Evolutionary conservation across 2,329 filamentous ascomycete genomes (phyloP), one percentile per base, ranked within the genome.

Genomic region (Graphiopsis chlorocephala): DNA sequence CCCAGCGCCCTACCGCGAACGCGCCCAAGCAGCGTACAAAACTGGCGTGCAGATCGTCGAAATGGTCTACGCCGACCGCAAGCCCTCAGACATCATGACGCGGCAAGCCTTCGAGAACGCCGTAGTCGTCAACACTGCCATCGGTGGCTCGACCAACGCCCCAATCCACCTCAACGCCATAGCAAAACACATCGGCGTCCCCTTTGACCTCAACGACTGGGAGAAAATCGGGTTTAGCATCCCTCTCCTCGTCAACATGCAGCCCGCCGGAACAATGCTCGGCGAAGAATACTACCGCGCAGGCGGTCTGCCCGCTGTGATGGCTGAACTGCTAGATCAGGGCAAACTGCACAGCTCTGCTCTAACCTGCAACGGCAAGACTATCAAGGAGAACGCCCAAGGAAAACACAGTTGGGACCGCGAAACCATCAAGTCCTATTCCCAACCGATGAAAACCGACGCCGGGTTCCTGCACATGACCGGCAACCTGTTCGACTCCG

Each of bases 111-210:
- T 86, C 64, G 83, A 86, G 73, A 86, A 86, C 65, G 83, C 82
- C 7, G 83, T 86, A 29, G 81, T 82, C 6, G 79, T 78, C 48
- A 85, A 84, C 66, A 83, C 82, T 1, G 83, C 84, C 23, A 84
- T 86, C 61, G 84, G 84, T 28, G 84, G 84, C 15, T 84, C 81
- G 67, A 85, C 84, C 4, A 86, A 86, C 66, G 83, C 84, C 0
- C 83, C 83, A 0, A 85, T 86, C 57, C 84, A 86, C 70, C 74
- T 86, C 56, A 82, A 81, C 45, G 84, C 84, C 11, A 79, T 86
- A 25, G 84, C 84, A 2, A 82, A 81, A 65, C 84, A 86, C 61
- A 79, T 84, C 12, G 83, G 83, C 1, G 80, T 86, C 1, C 72
- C 78, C 0, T 72, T 86, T 0, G 76, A 80, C 14, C 72, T 85